Base-by-base conservation (phyloP, 148 eudicot species). In the Nepenthes mirabilis region DNA sequence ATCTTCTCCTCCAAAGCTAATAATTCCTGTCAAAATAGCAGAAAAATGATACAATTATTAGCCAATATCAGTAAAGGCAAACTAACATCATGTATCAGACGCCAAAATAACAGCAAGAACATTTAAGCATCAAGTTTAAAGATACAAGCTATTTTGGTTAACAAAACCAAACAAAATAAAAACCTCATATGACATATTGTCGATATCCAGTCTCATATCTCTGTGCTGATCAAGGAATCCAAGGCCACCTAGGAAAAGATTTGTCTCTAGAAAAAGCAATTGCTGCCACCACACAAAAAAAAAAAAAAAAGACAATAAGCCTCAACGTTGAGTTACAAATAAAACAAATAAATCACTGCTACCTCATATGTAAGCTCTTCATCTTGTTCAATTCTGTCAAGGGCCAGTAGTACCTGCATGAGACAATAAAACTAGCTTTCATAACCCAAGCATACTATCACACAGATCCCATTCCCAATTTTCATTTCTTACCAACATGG, bases 181-280 rank as follows among this genome's bases (percentile, higher is more conserved):
- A 58, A 88, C 98, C 88, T 88, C 96, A 53, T 88, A 88, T 14
- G 95, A 85, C 98, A 93, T 88, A 75, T 82, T 83, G 65, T 93
- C 98, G 37, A 93, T 93, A 69, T 93, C 96, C 65, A 93, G 73
- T 72, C 98, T 85, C 98, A 93, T 82, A 71, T 88, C 96, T 52
- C 95, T 76, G 66, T 93, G 98, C 72, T 82, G 96, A 69, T 93
- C 98, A 73, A 80, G 83, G 54, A 82, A 71, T 32, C 74, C 70
- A 70, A 91, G 85, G 47, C 88, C 83, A 47, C 86, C 80, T 10
- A 85, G 73, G 75, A 85, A 82, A 63, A 85, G 77, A 78, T 84
- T 88, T 45, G 88, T 72, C 82, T 88, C 96, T 68, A 93, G 69
- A 57, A 82, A 72, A 72, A 83, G 87, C 68, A 93, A 40, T 75